Percentiles rank a stretch among this genome's conserved stretches.
Evolutionary conservation across 345 rosid genomes (phyloP).

Genomic region (Ceriops tagal): DNA sequence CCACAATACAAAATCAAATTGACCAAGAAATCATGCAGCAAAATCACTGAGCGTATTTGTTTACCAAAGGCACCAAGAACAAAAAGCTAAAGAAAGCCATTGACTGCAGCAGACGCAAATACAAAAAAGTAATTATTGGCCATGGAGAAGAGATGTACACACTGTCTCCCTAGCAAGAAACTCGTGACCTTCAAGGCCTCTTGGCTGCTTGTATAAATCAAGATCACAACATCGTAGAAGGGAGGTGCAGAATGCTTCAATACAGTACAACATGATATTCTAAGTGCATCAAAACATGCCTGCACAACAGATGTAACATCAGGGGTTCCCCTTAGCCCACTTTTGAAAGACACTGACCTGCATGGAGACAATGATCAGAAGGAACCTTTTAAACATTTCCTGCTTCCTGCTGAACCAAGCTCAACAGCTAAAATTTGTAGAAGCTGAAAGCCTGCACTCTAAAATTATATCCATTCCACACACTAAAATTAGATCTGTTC

Average conservation of each 20-base stretch:
- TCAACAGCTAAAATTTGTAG: slow-evolving; percentile 5
- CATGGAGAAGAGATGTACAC: too few relatives aligned
- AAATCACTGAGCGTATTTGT: too few relatives aligned
- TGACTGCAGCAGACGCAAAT: too few relatives aligned
- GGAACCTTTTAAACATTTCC: slow-evolving; percentile 65
- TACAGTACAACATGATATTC: slow-evolving; percentile 83
- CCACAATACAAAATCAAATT: background rate
- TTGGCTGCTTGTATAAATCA: slow-evolving; percentile 63
- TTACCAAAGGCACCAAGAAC: too few relatives aligned
- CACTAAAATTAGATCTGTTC: slow-evolving; percentile 10
- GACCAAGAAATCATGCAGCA: background rate
- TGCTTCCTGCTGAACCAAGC: slow-evolving; percentile 3
- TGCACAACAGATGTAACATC: slow-evolving; percentile 22
- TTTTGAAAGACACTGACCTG: background rate
- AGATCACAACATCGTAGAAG: slow-evolving; percentile 74
- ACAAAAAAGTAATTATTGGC: too few relatives aligned
- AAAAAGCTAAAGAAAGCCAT: too few relatives aligned
- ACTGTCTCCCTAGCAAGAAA: slow-evolving; percentile 90
- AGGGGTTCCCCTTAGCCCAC: slow-evolving; percentile 3
- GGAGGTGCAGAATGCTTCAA: slow-evolving; percentile 70
- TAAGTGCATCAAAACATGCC: slow-evolving; percentile 65
- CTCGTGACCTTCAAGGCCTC: slow-evolving; percentile 88
- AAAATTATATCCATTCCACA: too few relatives aligned
- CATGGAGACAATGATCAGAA: background rate
- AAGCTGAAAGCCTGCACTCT: background rate